Percentiles rank a stretch among this genome's conserved stretches.
Evolutionary conservation across 2,329 filamentous ascomycete species (phyloP).

Genomic region (Ascochyta pisi): DNA sequence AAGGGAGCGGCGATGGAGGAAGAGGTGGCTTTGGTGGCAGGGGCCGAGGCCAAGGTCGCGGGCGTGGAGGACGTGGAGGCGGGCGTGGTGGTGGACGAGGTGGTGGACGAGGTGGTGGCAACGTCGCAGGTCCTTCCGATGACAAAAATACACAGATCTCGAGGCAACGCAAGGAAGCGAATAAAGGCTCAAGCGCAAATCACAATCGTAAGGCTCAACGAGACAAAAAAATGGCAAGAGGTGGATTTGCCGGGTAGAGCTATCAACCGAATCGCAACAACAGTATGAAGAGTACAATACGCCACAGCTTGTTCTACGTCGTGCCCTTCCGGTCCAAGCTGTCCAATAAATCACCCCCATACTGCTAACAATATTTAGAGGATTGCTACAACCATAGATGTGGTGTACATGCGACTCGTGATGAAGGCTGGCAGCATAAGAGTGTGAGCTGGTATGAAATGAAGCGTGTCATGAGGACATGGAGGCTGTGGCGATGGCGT

Average conservation of each 20-base stretch:
- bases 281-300: background rate
- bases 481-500: no score
- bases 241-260: conserved; percentile 55
- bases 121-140: conserved; percentile 68
- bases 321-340: no score
- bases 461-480: no score
- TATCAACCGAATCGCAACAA: background rate
- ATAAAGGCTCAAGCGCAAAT: conserved; percentile 82
- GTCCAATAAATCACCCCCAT: no score
- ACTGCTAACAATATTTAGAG: no score
- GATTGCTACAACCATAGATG: no score
- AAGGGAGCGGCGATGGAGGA: conserved; percentile 53
- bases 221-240: conserved; percentile 67
- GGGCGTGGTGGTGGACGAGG: conserved; percentile 45
- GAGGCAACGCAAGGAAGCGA: conserved; percentile 78
- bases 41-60: conserved; percentile 46
- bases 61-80: conserved; percentile 37
- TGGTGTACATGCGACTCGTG: no score
- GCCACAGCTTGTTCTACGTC: background rate
- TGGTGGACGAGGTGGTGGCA: conserved; percentile 52
- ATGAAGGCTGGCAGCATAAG: no score
- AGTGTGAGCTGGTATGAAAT: no score
- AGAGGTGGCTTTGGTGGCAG: conserved; percentile 50
- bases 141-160: conserved; percentile 76
- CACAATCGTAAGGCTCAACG: conserved; percentile 80